Base-by-base conservation (phyloP, 2,329 filamentous ascomycete species). In the Xylariaceae sp. region DNA sequence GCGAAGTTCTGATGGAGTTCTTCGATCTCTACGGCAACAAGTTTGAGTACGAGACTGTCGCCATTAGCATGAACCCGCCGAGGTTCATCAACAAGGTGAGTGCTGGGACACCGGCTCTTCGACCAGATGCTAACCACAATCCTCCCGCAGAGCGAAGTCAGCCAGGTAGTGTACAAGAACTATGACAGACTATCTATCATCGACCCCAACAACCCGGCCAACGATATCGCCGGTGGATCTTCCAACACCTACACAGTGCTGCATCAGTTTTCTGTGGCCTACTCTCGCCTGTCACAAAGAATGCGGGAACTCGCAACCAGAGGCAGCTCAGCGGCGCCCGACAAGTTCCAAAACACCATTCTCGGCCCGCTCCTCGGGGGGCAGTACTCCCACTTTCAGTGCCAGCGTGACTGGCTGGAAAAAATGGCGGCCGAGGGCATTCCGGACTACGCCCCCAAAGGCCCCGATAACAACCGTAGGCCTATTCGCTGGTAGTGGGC, bases 201-300 rank as follows among this genome's bases (percentile, higher is more conserved):
- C 38, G 92, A 98, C 52, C 92, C 92, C 0, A 94, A 96, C 57
- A 83, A 85, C 38, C 57, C 75, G 0, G 64, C 70, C 17, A 96
- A 96, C 55, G 92, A 98, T 51, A 92, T 98, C 17, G 81, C 92
- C 0, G 88, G 88, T 8, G 89, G 89, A 8, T 92, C 88, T 0
- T 72, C 67, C 29, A 83, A 85, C 44, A 84, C 83, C 6, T 45
- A 59, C 1, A 64, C 73, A 7, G 83, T 95, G 31, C 64, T 85
- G 44, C 55, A 66, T n/a, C 67, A 70, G 10, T 96, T 98, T 56
- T 64, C 72, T 1, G 61, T 77, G 2, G 83, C 84, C 0, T 73
- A 78, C 50, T 50, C 64, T 8, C 55, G 56, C 3, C 59, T 94
- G 12, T 64, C 68, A 29, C 56, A 70, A 3, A 70, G 74, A 19